A percentile compares a stretch with the other conserved stretches of the same genome.
Evolutionary conservation across 345 rosid genomes (phyloP).

Genomic region (Lumnitzera littorea): DNA sequence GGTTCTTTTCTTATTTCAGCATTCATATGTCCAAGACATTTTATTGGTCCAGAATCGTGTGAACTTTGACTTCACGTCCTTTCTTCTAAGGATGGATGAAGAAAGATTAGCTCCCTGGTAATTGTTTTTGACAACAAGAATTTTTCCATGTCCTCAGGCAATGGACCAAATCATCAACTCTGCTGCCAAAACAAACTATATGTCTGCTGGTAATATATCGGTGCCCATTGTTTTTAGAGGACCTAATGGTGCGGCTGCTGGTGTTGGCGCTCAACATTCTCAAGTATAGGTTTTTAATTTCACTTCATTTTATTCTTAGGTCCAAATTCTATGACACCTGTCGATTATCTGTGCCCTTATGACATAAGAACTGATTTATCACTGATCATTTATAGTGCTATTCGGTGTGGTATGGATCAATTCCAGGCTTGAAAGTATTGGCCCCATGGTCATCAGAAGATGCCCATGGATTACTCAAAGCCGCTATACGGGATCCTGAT

Average conservation of each 20-base stretch:
- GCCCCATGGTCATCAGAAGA: constrained; percentile 86
- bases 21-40: too few species aligned
- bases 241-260: constrained; percentile 98
- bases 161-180: constrained; percentile 91
- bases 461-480: constrained; percentile 85
- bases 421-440: constrained; percentile 84
- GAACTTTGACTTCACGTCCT: not conserved
- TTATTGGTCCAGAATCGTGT: not conserved
- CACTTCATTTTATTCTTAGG: not conserved
- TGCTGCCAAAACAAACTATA: constrained; percentile 77
- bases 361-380: not conserved
- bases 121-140: not conserved
- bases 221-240: constrained; percentile 93
- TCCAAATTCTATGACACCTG: too few species aligned
- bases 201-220: constrained; percentile 80
- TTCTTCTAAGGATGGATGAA: not conserved
- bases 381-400: constrained; percentile 46
- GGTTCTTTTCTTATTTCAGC: too few species aligned
- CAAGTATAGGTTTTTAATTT: constrained; percentile 34
- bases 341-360: too few species aligned
- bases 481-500: constrained; percentile 95
- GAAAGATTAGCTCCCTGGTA: not conserved
- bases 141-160: constrained; percentile 42
- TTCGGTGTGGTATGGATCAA: constrained; percentile 80
- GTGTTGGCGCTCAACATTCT: constrained; percentile 96